Conservation (phyloP, 2,329 filamentous ascomycete species). For the Calonectria pseudoturangicola region DNA sequence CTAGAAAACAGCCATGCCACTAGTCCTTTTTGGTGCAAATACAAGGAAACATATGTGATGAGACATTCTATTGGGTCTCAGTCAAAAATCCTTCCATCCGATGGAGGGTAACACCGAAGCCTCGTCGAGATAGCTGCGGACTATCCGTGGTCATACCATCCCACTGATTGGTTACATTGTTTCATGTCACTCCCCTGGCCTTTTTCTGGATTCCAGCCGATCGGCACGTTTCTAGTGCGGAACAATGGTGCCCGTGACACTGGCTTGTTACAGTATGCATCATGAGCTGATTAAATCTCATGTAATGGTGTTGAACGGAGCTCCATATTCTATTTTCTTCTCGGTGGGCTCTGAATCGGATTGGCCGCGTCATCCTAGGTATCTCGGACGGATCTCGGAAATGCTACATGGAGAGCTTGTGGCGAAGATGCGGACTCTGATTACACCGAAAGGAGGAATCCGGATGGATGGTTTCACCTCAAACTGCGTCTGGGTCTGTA, state of each 20-base stretch:
- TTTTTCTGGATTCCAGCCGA: neutral
- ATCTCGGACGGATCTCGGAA: neutral
- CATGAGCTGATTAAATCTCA: neutral
- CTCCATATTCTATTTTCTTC: neutral
- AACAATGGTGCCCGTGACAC: conserved; percentile 6
- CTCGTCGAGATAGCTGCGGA: neutral
- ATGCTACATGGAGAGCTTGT: neutral
- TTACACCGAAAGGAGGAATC: neutral
- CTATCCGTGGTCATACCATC: neutral
- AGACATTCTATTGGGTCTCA: neutral
- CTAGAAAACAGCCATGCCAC: neutral
- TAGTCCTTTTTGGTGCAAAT: neutral
- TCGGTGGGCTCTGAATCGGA: neutral
- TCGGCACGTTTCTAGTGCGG: conserved; percentile 3
- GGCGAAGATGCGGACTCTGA: neutral
- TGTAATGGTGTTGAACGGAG: neutral
- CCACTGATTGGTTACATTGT: conserved; percentile 18
- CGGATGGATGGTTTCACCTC: neutral
- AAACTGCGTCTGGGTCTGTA: neutral
- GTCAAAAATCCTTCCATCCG: neutral
- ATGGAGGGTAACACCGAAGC: neutral
- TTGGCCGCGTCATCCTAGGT: neutral
- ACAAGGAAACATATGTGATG: neutral
- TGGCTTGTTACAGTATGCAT: conserved; percentile 4
- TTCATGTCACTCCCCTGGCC: neutral